Evolutionary conservation across 768 basidiomycete genomes (phyloP).

Genomic region (Boletus sp.): DNA sequence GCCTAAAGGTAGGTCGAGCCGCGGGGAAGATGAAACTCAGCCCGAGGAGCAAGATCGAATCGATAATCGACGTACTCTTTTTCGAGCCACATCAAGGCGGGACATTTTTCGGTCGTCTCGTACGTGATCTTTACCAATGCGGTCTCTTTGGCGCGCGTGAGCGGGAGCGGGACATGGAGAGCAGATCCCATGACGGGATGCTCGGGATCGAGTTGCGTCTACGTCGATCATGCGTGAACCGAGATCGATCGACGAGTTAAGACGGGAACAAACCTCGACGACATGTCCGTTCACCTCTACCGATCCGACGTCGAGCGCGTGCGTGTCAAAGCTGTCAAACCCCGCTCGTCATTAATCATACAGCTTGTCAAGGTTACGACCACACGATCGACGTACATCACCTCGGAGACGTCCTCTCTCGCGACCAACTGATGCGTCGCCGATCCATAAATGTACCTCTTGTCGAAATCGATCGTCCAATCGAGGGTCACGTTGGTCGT

Average conservation of each 20-base stretch:
- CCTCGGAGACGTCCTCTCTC: conserved; percentile 38
- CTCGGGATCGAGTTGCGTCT: conserved; percentile 56
- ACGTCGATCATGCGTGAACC: neutral
- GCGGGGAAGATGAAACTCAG: neutral
- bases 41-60: neutral
- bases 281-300: conserved; percentile 49
- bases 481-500: conserved; percentile 51
- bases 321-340: conserved; percentile 48
- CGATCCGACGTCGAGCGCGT: conserved; percentile 49
- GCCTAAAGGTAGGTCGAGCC: conserved; percentile 38
- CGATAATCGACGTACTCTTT: conserved; percentile 52
- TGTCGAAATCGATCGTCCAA: conserved; percentile 57
- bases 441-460: conserved; percentile 45
- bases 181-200: conserved; percentile 79
- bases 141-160: conserved; percentile 34
- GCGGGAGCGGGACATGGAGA: conserved; percentile 56
- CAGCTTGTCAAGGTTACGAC: neutral
- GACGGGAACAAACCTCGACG: conserved; percentile 41
- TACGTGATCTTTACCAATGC: conserved; percentile 59
- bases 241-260: neutral
- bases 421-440: conserved; percentile 45
- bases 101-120: conserved; percentile 68
- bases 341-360: neutral
- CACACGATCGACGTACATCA: conserved; percentile 35
- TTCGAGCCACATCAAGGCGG: conserved; percentile 85